These are phyloP conservation scores for Wickerhamiella occidentalis DNA, from an alignment of 805 yeast genomes.

Conservation along the genomic window DNA sequence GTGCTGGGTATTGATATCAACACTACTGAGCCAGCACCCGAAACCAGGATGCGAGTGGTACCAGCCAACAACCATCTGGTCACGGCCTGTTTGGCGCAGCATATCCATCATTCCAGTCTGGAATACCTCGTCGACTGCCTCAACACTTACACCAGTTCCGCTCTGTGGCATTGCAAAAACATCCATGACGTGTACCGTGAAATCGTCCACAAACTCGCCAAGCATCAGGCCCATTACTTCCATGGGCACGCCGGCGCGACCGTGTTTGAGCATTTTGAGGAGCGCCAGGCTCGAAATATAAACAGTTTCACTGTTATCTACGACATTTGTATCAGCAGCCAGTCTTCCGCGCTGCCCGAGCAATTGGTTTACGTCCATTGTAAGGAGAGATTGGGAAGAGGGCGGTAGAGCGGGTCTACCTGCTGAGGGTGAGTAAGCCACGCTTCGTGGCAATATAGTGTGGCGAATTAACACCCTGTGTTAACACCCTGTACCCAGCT, in stretches of 20 bases:
- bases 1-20: conserved; percentile 95
- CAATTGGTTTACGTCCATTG: conserved; percentile 11
- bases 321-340: conserved; percentile 56
- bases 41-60: conserved; percentile 99
- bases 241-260: conserved; percentile 67
- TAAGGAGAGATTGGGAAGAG: not conserved
- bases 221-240: conserved; percentile 96
- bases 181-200: conserved; percentile 91
- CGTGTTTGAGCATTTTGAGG: conserved; percentile 93
- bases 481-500: not conserved
- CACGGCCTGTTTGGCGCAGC: conserved; percentile 98
- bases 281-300: conserved; percentile 91
- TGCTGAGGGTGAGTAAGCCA: no score
- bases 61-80: conserved; percentile 99
- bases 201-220: conserved; percentile 95
- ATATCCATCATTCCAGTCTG: conserved; percentile 99
- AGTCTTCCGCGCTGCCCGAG: conserved; percentile 13
- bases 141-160: conserved; percentile 92
- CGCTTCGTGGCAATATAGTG: no score
- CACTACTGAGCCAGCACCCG: conserved; percentile 98
- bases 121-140: conserved; percentile 97
- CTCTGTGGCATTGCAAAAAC: conserved; percentile 99
- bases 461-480: not conserved
- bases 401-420: no score
- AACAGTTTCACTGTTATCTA: conserved; percentile 92